Percentiles rank a stretch among this genome's conserved stretches.
phyloP scores from a whole-genome alignment of 2,329 filamentous ascomycete species.

The Eutypella sp. region DNA sequence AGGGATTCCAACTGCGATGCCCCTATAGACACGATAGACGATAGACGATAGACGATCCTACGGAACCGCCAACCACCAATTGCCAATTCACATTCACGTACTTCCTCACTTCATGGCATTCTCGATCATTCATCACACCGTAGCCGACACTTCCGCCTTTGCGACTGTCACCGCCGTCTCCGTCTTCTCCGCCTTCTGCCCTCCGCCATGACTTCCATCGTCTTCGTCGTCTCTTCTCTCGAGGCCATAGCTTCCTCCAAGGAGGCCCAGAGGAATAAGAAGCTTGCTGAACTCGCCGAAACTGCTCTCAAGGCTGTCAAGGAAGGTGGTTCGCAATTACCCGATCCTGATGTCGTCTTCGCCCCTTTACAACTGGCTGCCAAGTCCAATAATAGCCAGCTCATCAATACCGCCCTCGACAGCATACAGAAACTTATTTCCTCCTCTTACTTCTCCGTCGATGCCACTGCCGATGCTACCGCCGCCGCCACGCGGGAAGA shows the following conservation, averaged over 20 bases:
- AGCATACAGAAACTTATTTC: constrained; percentile 99
- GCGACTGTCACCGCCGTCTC: neutral
- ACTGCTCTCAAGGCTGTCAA: constrained; percentile 83
- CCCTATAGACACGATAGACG: neutral
- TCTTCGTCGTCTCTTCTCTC: constrained; percentile 90
- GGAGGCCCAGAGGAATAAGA: constrained; percentile 82
- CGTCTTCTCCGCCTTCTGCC: constrained; percentile 18
- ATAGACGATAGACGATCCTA: too few relatives aligned
- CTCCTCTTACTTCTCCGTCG: constrained; percentile 92
- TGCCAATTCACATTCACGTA: too few relatives aligned
- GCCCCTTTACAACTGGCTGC: constrained; percentile 86
- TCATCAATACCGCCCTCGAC: constrained; percentile 88
- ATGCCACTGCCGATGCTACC: constrained; percentile 42
- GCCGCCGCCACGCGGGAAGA: constrained; percentile 39
- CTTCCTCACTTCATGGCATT: neutral
- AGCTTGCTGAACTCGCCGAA: constrained; percentile 75
- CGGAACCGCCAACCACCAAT: too few relatives aligned
- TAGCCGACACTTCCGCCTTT: neutral
- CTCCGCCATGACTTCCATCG: constrained; percentile 82
- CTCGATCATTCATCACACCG: neutral
- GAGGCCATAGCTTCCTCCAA: constrained; percentile 89
- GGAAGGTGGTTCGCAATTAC: constrained; percentile 71
- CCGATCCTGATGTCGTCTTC: constrained; percentile 89
- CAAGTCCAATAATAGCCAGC: constrained; percentile 74
- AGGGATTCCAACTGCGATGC: neutral